Conservation (phyloP, 176 grass and related monocot genomes). For the Poa annua region DNA sequence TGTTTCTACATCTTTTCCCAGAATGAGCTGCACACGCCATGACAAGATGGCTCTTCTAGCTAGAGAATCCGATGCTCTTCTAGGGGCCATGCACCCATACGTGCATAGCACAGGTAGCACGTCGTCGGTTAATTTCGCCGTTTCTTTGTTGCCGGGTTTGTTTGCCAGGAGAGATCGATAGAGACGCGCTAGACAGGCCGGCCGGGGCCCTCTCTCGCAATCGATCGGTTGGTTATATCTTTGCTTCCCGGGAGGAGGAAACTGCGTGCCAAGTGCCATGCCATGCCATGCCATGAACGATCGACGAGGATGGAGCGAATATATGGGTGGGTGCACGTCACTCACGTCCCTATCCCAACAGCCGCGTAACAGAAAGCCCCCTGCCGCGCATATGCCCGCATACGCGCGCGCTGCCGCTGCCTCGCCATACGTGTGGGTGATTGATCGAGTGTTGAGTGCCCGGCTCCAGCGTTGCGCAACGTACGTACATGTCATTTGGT, state of each 20-base stretch:
- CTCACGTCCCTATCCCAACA: slow-evolving; percentile 38
- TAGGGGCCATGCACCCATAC: not conserved
- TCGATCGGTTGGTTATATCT: too few relatives aligned
- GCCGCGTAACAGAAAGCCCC: not conserved
- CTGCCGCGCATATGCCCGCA: slow-evolving; percentile 9
- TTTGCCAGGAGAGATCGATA: not conserved
- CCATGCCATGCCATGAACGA: not conserved
- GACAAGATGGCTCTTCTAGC: slow-evolving; percentile 40
- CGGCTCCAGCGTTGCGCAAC: too few relatives aligned
- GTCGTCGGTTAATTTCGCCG: not conserved
- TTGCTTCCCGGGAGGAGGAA: not conserved
- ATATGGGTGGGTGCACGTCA: not conserved
- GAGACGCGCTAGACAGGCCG: not conserved
- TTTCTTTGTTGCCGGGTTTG: slow-evolving; percentile 1
- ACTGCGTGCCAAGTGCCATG: not conserved
- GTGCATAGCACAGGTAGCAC: not conserved
- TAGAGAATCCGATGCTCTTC: slow-evolving; percentile 53
- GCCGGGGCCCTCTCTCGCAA: too few relatives aligned
- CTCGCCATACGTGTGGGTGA: too few relatives aligned
- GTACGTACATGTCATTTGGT: too few relatives aligned
- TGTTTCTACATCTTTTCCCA: not conserved
- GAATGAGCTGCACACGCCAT: not conserved
- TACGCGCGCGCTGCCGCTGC: too few relatives aligned
- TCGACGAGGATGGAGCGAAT: not conserved
- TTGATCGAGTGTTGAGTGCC: too few relatives aligned